Percentiles rank a stretch among this genome's conserved stretches.
These are phyloP conservation scores for Neurospora crassa DNA, from an alignment of 2,329 filamentous ascomycete genomes.

Conservation along the genomic window DNA sequence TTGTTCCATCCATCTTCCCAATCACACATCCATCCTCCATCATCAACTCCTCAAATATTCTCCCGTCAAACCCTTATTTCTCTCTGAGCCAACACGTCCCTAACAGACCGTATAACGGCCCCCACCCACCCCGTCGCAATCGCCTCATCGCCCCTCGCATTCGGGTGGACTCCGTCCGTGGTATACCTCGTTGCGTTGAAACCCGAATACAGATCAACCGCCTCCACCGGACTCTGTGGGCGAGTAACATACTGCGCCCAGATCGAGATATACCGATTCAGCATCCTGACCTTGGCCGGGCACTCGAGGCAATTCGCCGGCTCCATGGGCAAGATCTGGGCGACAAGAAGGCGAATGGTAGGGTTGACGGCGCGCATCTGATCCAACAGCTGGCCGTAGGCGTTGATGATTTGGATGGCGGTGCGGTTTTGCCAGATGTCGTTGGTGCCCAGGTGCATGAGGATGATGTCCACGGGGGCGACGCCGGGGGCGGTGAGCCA, in stretches of 20 bases:
- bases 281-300: conserved; percentile 13
- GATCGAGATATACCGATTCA: conserved; percentile 22
- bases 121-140: conserved; percentile 22
- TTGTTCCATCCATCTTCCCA: not conserved
- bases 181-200: conserved; percentile 22
- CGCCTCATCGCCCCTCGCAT: conserved; percentile 21
- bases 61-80: not conserved
- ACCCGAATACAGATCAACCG: conserved; percentile 26
- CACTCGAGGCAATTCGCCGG: conserved; percentile 21
- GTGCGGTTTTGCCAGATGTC: conserved; percentile 31
- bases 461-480: conserved; percentile 31
- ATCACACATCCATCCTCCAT: not conserved
- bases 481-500: not conserved
- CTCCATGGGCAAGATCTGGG: conserved; percentile 25
- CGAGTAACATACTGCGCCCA: conserved; percentile 21
- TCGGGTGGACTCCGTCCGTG: conserved; percentile 26
- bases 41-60: not conserved
- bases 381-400: conserved; percentile 29
- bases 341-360: conserved; percentile 31
- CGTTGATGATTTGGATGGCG: conserved; percentile 27
- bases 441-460: conserved; percentile 36
- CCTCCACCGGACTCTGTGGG: conserved; percentile 22
- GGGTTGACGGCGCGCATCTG: conserved; percentile 30
- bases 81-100: not conserved
- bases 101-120: conserved; percentile 7